Evolutionary conservation across 2,329 filamentous ascomycete genomes (phyloP), one percentile per base, ranked within the genome.

Genomic region (Aspergillus aculeatus): DNA sequence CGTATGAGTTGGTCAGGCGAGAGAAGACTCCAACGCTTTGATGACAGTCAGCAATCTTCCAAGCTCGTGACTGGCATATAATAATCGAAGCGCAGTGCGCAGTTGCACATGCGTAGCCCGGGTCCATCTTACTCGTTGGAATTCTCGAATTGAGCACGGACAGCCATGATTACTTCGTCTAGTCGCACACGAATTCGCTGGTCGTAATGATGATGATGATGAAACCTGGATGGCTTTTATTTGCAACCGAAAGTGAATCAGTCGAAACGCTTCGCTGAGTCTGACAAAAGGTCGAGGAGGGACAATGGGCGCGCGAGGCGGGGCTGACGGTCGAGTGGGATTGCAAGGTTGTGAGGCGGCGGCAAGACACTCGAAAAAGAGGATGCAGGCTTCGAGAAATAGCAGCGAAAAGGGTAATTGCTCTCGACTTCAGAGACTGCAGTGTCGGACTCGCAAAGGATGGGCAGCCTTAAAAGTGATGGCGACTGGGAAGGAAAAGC

Each of bases 1-100:
- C 92, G 80, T 96, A 99, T 62, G 92, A 94, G 81, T 99, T 99
- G 69, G 95, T 99, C 75, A 99, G 89, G 63, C 92, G 96, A 62
- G 93, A 82, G 80, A 99, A 99, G 75, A 98, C 95, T 77, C 95
- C 95, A 75, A 99, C 91, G 82, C 93, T 97, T 72, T 32, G 56
- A 24, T 31, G 29, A 47, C 6, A 50, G 24, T 63, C 47, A 59
- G 58, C 51, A 19, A 9, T 21, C 11, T 9, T 12, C 21, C 53
- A 44, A 21, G 26, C 47, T 38, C 14, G 11, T 26, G 9, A 24
- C 19, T 26, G 47, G 32, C 12, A 14, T 24, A 47, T 11, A 12
- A 9, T 29, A 5, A 24, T 21, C 12, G 16, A 23, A 24, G 11
- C 52, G 41, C 24, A 29, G 23, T 14, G 7, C 10, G 26, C n/a